Conservation (phyloP, 169 alveolate species). For the Cryptosporidium ryanae region DNA sequence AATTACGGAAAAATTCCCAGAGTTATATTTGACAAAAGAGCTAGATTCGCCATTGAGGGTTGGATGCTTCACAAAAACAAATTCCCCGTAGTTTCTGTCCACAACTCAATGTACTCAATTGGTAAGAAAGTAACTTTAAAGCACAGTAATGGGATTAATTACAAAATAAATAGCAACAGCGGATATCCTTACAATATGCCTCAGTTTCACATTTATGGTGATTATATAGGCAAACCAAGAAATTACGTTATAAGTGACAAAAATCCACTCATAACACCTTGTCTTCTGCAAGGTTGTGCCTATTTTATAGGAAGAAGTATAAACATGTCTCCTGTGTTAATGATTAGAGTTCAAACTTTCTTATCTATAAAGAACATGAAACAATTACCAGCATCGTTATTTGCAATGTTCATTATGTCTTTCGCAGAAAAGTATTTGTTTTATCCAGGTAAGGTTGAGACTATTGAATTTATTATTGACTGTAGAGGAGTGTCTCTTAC, state of each 20-base stretch:
- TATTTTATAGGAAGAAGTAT: slow-evolving; percentile 66
- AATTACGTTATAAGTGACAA: slow-evolving; percentile 47
- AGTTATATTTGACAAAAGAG: slow-evolving; percentile 33
- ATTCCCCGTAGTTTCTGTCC: slow-evolving; percentile 45
- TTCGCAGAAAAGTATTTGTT: slow-evolving; percentile 64
- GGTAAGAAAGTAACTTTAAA: slow-evolving; percentile 40
- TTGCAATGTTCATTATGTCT: slow-evolving; percentile 43
- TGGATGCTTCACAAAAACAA: slow-evolving; percentile 61
- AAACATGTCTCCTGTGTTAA: slow-evolving; percentile 20
- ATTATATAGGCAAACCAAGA: slow-evolving; percentile 22
- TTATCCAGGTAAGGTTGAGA: slow-evolving; percentile 54
- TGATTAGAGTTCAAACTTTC: slow-evolving; percentile 28
- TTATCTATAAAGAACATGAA: slow-evolving; percentile 49
- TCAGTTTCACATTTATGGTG: slow-evolving; percentile 23
- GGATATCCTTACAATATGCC: slow-evolving; percentile 39
- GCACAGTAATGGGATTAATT: background rate
- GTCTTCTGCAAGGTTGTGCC: slow-evolving; percentile 64
- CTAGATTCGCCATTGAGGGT: slow-evolving; percentile 60
- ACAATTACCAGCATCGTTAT: slow-evolving; percentile 49
- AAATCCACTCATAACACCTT: slow-evolving; percentile 23
- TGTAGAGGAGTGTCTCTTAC: slow-evolving; percentile 44
- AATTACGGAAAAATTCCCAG: slow-evolving; percentile 59
- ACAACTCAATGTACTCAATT: slow-evolving; percentile 59
- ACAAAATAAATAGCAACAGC: slow-evolving; percentile 10
- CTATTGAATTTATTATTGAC: slow-evolving; percentile 46